phyloP scores from a whole-genome alignment of 1,139 yeast genomes.

The Candida sp. region DNA sequence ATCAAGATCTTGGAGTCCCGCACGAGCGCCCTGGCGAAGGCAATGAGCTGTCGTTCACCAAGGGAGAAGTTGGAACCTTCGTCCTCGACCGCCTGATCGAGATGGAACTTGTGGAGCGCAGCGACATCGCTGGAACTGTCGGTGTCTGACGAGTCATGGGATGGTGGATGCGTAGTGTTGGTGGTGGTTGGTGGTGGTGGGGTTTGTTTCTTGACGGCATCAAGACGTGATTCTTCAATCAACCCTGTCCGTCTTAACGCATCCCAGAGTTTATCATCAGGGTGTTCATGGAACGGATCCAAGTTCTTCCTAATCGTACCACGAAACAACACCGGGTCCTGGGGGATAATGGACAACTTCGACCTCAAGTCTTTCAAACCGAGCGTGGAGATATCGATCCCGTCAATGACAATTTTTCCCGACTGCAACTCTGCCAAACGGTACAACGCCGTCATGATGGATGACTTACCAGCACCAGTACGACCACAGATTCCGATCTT shows the following conservation, averaged over 20 bases:
- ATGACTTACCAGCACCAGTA: slow-evolving; percentile 82
- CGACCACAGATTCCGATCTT: slow-evolving; percentile 81
- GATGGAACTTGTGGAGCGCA: slow-evolving; percentile 41
- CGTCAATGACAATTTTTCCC: slow-evolving; percentile 64
- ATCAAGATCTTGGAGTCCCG: slow-evolving; percentile 40
- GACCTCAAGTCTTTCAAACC: slow-evolving; percentile 80
- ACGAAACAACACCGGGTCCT: slow-evolving; percentile 88
- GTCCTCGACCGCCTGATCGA: slow-evolving; percentile 40
- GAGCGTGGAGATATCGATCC: slow-evolving; percentile 60
- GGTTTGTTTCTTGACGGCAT: slow-evolving; percentile 18
- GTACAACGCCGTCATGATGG: slow-evolving; percentile 69
- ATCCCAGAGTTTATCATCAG: slow-evolving; percentile 38
- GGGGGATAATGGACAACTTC: slow-evolving; percentile 87
- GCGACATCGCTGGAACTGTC: slow-evolving; percentile 12
- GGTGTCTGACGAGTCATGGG: not conserved
- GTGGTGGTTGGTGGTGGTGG: slow-evolving; percentile 11
- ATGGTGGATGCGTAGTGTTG: slow-evolving; percentile 2
- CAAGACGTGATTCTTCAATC: slow-evolving; percentile 26
- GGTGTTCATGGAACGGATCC: slow-evolving; percentile 59
- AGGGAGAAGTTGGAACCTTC: slow-evolving; percentile 45
- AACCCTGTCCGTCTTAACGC: slow-evolving; percentile 38
- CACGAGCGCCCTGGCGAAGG: slow-evolving; percentile 46
- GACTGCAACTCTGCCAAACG: slow-evolving; percentile 57
- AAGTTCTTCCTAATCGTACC: slow-evolving; percentile 83
- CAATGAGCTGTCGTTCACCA: slow-evolving; percentile 46